Conservation (phyloP, 106 monocot species). For the Hemerocallis citrina region DNA sequence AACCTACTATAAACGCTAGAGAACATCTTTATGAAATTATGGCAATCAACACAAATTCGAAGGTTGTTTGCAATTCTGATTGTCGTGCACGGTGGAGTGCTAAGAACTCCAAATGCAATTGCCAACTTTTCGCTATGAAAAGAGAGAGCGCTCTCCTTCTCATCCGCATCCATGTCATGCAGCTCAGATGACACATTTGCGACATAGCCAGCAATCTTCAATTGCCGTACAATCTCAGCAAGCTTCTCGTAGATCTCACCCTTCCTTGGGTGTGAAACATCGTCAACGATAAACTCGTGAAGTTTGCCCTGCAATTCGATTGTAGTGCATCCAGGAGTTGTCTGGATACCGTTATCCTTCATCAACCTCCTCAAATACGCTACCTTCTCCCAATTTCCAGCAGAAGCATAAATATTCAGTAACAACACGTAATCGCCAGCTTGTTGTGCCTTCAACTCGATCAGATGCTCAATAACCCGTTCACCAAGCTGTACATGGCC, state of each 20-base stretch:
- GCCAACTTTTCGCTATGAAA: conserved; percentile 78
- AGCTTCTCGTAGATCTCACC: conserved; percentile 69
- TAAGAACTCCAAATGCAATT: conserved; percentile 61
- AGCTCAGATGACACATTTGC: conserved; percentile 43
- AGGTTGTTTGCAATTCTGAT: conserved; percentile 77
- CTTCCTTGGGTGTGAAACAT: conserved; percentile 49
- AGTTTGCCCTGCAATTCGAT: conserved; percentile 51
- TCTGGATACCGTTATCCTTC: conserved; percentile 71
- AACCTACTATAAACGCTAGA: conserved; percentile 54
- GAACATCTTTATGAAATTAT: conserved; percentile 41
- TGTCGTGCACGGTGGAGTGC: conserved; percentile 44
- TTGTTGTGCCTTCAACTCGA: conserved; percentile 65
- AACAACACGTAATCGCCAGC: conserved; percentile 73
- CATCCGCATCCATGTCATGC: conserved; percentile 41
- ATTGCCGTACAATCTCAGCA: conserved; percentile 51
- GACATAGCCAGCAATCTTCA: conserved; percentile 71
- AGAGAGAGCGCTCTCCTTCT: conserved; percentile 44
- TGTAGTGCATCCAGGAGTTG: conserved; percentile 47
- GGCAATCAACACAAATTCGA: conserved; percentile 69
- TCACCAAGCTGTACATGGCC: conserved; percentile 37
- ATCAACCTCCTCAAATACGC: conserved; percentile 55
- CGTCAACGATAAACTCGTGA: conserved; percentile 60
- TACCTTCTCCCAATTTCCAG: conserved; percentile 63
- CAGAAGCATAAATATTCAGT: conserved; percentile 60
- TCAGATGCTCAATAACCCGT: conserved; percentile 38